Evolutionary conservation across 169 alveolate genomes (phyloP).

Genomic region (Plasmodium blacklocki): DNA sequence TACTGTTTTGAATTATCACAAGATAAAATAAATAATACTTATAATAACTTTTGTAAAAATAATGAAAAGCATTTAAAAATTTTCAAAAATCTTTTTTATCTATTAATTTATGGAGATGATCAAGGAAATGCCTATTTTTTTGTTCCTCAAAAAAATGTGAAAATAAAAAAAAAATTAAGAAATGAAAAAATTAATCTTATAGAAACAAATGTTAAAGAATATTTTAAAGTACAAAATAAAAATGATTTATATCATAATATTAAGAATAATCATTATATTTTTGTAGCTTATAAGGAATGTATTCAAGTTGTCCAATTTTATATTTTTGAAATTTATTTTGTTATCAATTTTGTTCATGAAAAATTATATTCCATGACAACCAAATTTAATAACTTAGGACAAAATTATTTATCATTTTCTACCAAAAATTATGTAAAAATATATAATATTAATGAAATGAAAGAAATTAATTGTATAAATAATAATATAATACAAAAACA

Average conservation of each 20-base stretch:
- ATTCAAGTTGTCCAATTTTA: conserved; percentile 33
- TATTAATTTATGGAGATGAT: conserved; percentile 60
- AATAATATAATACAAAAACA: neutral
- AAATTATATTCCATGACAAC: conserved; percentile 27
- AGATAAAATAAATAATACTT: neutral
- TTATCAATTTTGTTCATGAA: conserved; percentile 17
- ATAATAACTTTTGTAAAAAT: neutral
- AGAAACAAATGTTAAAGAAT: conserved; percentile 71
- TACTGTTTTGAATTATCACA: conserved; percentile 46
- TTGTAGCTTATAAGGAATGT: conserved; percentile 38
- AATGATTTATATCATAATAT: conserved; percentile 10
- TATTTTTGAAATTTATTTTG: conserved; percentile 31
- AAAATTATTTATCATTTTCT: conserved; percentile 39
- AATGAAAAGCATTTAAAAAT: neutral
- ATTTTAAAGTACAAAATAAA: conserved; percentile 22
- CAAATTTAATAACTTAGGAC: conserved; percentile 3
- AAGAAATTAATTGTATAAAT: neutral
- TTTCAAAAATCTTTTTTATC: conserved; percentile 34
- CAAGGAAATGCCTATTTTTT: conserved; percentile 51
- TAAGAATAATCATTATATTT: conserved; percentile 21
- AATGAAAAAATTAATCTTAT: conserved; percentile 21
- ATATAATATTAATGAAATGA: conserved; percentile 17
- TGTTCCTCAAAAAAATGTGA: conserved; percentile 48
- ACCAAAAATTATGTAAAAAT: conserved; percentile 43
- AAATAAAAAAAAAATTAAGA: conserved; percentile 59